Evolutionary conservation across 2,329 filamentous ascomycete genomes (phyloP).

Genomic region (Torrubiella hemipterigena): DNA sequence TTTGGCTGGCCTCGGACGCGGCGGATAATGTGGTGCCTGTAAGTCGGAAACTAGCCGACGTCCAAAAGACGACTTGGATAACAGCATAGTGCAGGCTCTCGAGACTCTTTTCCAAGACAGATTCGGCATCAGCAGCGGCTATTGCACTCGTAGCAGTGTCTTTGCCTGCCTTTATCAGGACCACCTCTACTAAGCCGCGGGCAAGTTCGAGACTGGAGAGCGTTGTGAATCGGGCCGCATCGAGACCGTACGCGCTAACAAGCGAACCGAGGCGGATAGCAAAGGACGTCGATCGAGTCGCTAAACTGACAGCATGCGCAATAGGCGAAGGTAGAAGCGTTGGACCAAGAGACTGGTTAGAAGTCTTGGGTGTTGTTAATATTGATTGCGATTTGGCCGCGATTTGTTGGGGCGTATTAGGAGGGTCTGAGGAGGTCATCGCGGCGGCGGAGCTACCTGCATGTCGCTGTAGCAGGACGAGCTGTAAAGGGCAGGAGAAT

Average conservation of each 20-base stretch:
- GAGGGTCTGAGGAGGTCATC: too few species aligned
- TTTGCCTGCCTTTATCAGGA: slow-evolving; percentile 38
- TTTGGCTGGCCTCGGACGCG: slow-evolving; percentile 43
- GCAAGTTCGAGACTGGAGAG: slow-evolving; percentile 46
- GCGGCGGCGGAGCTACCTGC: too few species aligned
- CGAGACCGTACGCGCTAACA: slow-evolving; percentile 38
- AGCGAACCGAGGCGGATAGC: slow-evolving; percentile 40
- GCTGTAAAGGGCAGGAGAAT: too few species aligned
- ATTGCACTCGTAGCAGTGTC: slow-evolving; percentile 37
- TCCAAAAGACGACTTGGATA: slow-evolving; percentile 48
- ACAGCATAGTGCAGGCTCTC: slow-evolving; percentile 45
- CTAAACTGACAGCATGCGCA: slow-evolving; percentile 47
- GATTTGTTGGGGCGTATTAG: too few species aligned
- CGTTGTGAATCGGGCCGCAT: slow-evolving; percentile 42
- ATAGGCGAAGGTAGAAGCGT: slow-evolving; percentile 46
- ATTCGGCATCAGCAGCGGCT: slow-evolving; percentile 40
- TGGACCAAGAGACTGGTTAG: slow-evolving; percentile 15
- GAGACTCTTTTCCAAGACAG: slow-evolving; percentile 42
- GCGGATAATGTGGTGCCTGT: slow-evolving; percentile 42
- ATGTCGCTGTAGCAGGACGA: too few species aligned
- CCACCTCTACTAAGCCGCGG: slow-evolving; percentile 40
- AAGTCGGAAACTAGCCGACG: slow-evolving; percentile 46
- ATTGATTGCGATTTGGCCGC: too few species aligned
- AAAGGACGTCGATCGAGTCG: slow-evolving; percentile 47
- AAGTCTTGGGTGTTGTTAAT: too few species aligned